Conservation (phyloP, 169 alveolate species). For the Cryptosporidium xiaoi region DNA sequence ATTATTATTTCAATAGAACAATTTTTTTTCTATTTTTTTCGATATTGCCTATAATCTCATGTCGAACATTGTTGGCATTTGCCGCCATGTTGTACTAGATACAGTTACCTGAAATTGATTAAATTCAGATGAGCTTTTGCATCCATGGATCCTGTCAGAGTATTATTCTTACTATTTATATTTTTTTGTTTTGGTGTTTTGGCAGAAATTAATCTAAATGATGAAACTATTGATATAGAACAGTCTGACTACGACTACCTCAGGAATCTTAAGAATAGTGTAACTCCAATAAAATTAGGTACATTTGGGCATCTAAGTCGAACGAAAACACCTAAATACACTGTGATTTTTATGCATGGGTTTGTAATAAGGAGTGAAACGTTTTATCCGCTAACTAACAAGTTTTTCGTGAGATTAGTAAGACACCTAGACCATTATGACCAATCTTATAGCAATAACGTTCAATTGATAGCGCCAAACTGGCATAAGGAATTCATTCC, state of each 20-base stretch:
- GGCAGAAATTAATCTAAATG: neutral
- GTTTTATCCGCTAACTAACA: constrained; percentile 25
- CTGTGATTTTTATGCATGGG: constrained; percentile 71
- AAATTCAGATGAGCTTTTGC: neutral
- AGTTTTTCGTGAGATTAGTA: constrained; percentile 49
- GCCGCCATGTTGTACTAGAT: neutral
- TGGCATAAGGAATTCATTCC: constrained; percentile 62
- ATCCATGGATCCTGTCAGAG: constrained; percentile 6
- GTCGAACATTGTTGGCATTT: too few species aligned
- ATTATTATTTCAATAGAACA: too few species aligned
- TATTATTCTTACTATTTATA: constrained; percentile 11
- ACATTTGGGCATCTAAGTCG: constrained; percentile 40
- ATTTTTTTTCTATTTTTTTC: too few species aligned
- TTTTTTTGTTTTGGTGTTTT: neutral
- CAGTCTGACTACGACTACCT: constrained; percentile 28
- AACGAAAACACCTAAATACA: constrained; percentile 49
- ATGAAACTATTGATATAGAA: constrained; percentile 2
- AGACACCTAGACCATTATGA: constrained; percentile 65
- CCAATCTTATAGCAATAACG: constrained; percentile 48
- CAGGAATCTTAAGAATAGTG: constrained; percentile 7
- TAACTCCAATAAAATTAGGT: constrained; percentile 34
- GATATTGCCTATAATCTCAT: too few species aligned
- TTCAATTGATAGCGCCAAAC: constrained; percentile 62
- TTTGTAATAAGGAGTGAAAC: neutral
- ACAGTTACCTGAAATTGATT: neutral